These are phyloP conservation scores for Fusarium incarnatum DNA, from an alignment of 2,329 filamentous ascomycete species.

Conservation along the genomic window DNA sequence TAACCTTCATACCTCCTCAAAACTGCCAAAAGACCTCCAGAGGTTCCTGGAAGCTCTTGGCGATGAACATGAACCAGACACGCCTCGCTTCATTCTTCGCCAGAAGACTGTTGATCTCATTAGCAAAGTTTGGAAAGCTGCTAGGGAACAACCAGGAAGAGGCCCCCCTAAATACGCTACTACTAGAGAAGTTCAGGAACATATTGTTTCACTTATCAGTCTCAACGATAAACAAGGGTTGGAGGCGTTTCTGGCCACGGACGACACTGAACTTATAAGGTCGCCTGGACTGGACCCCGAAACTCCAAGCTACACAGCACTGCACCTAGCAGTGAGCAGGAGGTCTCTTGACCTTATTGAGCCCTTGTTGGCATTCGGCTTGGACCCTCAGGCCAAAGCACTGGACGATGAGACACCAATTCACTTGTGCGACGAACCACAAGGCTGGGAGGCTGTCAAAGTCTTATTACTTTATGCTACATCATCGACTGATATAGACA, in stretches of 20 bases:
- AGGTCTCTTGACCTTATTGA: background rate
- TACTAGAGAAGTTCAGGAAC: background rate
- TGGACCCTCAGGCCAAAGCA: background rate
- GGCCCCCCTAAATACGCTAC: background rate
- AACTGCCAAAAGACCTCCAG: accelerated
- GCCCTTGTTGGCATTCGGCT: background rate
- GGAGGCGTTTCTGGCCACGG: background rate
- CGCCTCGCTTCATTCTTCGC: background rate
- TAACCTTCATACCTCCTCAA: too few relatives aligned
- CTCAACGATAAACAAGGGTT: background rate
- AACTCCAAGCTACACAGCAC: background rate
- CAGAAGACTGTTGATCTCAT: background rate
- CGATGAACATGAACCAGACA: background rate
- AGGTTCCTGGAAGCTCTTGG: background rate
- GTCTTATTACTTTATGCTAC: background rate
- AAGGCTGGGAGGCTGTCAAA: background rate
- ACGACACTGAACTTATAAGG: accelerated
- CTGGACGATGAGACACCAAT: accelerated
- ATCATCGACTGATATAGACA: background rate
- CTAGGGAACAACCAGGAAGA: background rate
- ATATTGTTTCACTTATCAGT: background rate
- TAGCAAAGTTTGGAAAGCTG: background rate
- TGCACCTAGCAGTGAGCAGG: background rate
- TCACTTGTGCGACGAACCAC: background rate
- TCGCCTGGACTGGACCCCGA: background rate